Evolutionary conservation across 1,284 basidiomycete species (phyloP).

Genomic region (Sporisorium exsertum): DNA sequence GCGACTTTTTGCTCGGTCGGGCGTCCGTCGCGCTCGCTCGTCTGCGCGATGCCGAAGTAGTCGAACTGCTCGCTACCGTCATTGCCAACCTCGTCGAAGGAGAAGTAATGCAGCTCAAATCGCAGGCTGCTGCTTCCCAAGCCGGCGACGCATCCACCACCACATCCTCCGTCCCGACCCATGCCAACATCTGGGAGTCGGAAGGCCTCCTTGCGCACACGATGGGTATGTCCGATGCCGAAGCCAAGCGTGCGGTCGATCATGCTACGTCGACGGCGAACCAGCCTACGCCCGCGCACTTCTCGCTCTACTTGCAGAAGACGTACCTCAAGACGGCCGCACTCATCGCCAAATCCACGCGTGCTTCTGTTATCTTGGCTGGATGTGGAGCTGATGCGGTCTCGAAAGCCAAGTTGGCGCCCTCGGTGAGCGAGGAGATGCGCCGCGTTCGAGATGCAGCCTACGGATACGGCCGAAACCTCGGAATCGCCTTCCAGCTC

Average conservation of each 20-base stretch:
- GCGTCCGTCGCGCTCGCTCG: slow-evolving; percentile 88
- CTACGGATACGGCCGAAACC: slow-evolving; percentile 88
- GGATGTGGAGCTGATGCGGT: slow-evolving; percentile 79
- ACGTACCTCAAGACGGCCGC: slow-evolving; percentile 97
- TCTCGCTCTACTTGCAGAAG: slow-evolving; percentile 90
- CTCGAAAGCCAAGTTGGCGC: slow-evolving; percentile 14
- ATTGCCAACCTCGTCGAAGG: slow-evolving; percentile 97
- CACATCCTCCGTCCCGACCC: slow-evolving; percentile 15
- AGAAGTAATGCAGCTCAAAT: slow-evolving; percentile 86
- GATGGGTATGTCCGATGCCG: slow-evolving; percentile 23
- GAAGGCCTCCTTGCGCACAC: slow-evolving; percentile 41
- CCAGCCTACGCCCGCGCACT: slow-evolving; percentile 74
- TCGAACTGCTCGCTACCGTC: slow-evolving; percentile 90
- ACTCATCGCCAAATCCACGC: slow-evolving; percentile 91
- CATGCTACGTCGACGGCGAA: neutral
- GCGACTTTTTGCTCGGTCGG: slow-evolving; percentile 93
- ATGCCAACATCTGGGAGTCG: slow-evolving; percentile 45
- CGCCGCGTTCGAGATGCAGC: slow-evolving; percentile 87
- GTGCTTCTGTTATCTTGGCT: slow-evolving; percentile 88
- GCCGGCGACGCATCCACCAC: slow-evolving; percentile 11
- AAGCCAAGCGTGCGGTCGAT: slow-evolving; percentile 9
- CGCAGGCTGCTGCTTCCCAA: slow-evolving; percentile 37
- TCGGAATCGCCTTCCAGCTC: slow-evolving; percentile 81
- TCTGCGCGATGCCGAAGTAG: slow-evolving; percentile 87
- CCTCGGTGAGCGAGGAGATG: slow-evolving; percentile 27